Evolutionary conservation across 805 yeast species (phyloP), one percentile per base, ranked within the genome.

Genomic region (Candida coleopterorum): DNA sequence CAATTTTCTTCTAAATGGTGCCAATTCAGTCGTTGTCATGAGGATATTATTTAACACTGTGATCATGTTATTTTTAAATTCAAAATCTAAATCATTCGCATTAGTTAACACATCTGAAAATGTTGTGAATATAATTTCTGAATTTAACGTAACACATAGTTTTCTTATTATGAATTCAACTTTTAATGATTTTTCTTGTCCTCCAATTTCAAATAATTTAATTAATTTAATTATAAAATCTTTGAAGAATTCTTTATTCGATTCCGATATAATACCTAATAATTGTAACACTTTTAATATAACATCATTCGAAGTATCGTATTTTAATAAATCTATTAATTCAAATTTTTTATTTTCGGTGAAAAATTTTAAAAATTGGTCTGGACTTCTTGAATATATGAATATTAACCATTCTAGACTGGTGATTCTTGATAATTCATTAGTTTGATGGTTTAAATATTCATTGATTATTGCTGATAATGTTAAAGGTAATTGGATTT

Each of bases 361-460:
- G 8, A 55, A 50, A 18, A 56, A 50, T 23, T 44, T 46, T 29
- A 61, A 55, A 32, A 63, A 63, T 18, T 56, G 47, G 4, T 53
- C 46, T 2, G 65, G 52, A 40, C 81, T 81, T 46, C 81, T 81
- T 18, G 76, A 70, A 51, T 88, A 90, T 27, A 93, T 68, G 72
- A 86, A 77, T 11, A 79, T 77, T 22, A 93, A 66, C 98, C 98
- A 93, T 45, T 89, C 95, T 24, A 93, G 63, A 17, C 93, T 81
- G 0, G 94, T 86, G 23, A 87, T 71, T 40, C 93, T 72, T 0
- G 96, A 84, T 20, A 80, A 77, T 42, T 87, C 95, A 47, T 85
- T 81, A 36, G 54, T 39, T 8, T 26, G 9, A 6, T 59, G 53
- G 30, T 55, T 55, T 16, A 64, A 51, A 38, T 64, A 63, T 52